Conservation (phyloP, 371 early-diverging fungal genomes). For the Fennellomyces sp. region DNA sequence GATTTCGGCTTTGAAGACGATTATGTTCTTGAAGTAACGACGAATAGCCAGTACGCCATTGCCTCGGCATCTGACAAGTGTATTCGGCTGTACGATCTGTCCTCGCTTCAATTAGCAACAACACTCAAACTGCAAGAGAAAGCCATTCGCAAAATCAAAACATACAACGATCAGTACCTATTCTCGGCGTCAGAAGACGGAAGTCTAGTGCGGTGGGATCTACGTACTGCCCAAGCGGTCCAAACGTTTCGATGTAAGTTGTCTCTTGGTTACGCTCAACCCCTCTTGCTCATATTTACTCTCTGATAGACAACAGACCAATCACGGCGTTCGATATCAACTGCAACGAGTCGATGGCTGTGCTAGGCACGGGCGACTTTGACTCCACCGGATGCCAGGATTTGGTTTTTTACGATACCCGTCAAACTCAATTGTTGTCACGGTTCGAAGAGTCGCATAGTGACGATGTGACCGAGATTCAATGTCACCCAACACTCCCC, state of each 20-base stretch:
- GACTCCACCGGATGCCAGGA: constrained; percentile 58
- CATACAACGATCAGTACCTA: constrained; percentile 61
- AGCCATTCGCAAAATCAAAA: constrained; percentile 63
- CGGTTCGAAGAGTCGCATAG: constrained; percentile 84
- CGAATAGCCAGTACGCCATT: constrained; percentile 56
- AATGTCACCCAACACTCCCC: constrained; percentile 74
- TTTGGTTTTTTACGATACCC: constrained; percentile 77
- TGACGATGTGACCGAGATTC: constrained; percentile 89
- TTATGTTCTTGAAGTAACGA: constrained; percentile 71
- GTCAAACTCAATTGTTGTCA: constrained; percentile 40
- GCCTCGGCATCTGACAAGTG: constrained; percentile 71
- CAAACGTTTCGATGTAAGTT: constrained; percentile 65
- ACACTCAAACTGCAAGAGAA: constrained; percentile 54
- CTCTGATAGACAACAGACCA: neutral
- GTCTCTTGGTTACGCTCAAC: no score
- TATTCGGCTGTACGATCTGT: constrained; percentile 69
- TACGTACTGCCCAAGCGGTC: constrained; percentile 56
- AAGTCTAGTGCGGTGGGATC: constrained; percentile 71
- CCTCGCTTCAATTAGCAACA: constrained; percentile 48
- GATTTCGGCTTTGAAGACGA: constrained; percentile 50
- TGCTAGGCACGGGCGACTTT: constrained; percentile 73
- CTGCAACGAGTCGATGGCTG: constrained; percentile 63
- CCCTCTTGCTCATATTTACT: no score
- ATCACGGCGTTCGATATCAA: constrained; percentile 72
- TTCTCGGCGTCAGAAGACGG: constrained; percentile 70